Percentiles rank a stretch among this genome's conserved stretches.
phyloP scores from a whole-genome alignment of 768 basidiomycete species.

The Boletus vermiculosoides region DNA sequence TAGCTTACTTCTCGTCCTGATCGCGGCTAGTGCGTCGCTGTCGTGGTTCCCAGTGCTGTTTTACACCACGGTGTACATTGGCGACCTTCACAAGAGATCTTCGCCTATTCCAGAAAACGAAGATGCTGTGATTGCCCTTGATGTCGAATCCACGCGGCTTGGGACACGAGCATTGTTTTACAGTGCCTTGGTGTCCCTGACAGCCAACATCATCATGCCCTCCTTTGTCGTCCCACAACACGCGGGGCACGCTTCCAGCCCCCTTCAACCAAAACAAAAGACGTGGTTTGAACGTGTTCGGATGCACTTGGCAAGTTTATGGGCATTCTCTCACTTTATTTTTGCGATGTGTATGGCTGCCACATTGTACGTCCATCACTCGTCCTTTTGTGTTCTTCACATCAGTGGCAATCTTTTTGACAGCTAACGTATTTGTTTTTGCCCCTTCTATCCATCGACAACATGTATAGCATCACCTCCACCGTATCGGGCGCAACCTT shows the following conservation, averaged over 20 bases:
- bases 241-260: conserved; percentile 10
- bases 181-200: conserved; percentile 67
- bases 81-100: conserved; percentile 73
- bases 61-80: conserved; percentile 84
- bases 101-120: conserved; percentile 34
- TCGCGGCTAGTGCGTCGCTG: conserved; percentile 63
- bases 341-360: conserved; percentile 77
- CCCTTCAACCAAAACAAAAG: conserved; percentile 18
- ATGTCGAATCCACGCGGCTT: conserved; percentile 73
- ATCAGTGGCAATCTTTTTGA: conserved; percentile 14
- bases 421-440: conserved; percentile 9
- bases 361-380: conserved; percentile 64
- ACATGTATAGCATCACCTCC: conserved; percentile 57
- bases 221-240: conserved; percentile 45
- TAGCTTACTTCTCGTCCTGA: conserved; percentile 1
- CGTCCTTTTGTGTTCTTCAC: conserved; percentile 2
- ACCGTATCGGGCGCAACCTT: conserved; percentile 69
- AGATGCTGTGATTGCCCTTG: conserved; percentile 38
- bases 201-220: conserved; percentile 69
- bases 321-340: conserved; percentile 74
- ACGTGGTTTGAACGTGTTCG: conserved; percentile 44
- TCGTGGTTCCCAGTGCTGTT: conserved; percentile 94
- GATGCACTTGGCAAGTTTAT: conserved; percentile 65
- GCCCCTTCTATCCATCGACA: conserved; percentile 8
- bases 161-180: conserved; percentile 84